Percentiles rank a stretch among this genome's conserved stretches.
Evolutionary conservation across 352 stramenopile genomes (phyloP).

Genomic region (Blastocystis sp.): DNA sequence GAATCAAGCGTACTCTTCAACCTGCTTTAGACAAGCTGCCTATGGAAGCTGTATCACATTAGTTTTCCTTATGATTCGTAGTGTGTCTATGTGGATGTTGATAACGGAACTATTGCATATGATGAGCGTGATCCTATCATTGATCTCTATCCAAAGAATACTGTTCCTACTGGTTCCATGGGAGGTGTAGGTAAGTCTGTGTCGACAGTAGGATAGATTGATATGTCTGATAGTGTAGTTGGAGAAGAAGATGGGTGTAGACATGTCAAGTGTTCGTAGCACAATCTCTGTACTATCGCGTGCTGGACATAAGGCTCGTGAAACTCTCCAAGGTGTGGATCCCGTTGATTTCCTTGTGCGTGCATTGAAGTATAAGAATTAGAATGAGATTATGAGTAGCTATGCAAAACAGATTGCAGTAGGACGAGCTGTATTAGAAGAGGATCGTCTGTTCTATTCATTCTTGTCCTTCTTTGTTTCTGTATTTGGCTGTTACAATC

Average conservation of each 20-base stretch:
- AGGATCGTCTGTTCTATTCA: conserved; percentile 57
- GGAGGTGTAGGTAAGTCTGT: conserved; percentile 49
- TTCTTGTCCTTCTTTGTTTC: conserved; percentile 62
- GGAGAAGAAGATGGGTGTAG: conserved; percentile 63
- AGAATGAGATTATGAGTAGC: neutral
- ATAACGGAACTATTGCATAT: conserved; percentile 45
- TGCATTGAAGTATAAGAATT: conserved; percentile 33
- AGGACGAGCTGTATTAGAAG: conserved; percentile 53
- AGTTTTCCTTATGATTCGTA: neutral
- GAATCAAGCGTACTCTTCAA: conserved; percentile 49
- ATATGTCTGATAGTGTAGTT: no score
- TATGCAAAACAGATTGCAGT: conserved; percentile 62
- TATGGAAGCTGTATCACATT: conserved; percentile 3
- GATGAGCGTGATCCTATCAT: conserved; percentile 58
- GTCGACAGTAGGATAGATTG: neutral
- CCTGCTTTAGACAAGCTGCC: conserved; percentile 41
- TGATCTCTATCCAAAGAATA: conserved; percentile 58
- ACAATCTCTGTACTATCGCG: conserved; percentile 37
- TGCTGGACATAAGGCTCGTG: conserved; percentile 49
- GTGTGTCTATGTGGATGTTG: conserved; percentile 58
- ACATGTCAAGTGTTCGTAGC: conserved; percentile 57
- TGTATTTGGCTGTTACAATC: conserved; percentile 59
- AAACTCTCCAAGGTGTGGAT: conserved; percentile 52
- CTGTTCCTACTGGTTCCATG: conserved; percentile 25
- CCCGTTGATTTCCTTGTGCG: conserved; percentile 59